phyloP scores from a whole-genome alignment of 805 yeast genomes.

The Yamadazyma sp. region DNA sequence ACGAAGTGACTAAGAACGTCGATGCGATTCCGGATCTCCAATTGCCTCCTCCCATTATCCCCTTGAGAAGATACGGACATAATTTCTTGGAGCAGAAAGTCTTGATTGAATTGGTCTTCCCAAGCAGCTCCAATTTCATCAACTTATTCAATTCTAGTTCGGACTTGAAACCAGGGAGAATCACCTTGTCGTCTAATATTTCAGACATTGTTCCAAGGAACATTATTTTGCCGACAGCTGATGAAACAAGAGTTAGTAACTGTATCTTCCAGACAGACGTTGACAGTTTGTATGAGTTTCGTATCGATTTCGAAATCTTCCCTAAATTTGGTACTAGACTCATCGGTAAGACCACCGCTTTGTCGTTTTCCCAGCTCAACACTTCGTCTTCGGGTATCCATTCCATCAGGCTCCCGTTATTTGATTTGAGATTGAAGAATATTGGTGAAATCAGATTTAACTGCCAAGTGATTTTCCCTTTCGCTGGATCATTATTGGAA shows the following conservation, averaged over 20 bases:
- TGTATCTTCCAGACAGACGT: constrained; percentile 84
- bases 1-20: constrained; percentile 33
- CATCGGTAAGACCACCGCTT: constrained; percentile 84
- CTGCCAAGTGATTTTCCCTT: constrained; percentile 87
- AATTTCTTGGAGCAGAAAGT: constrained; percentile 90
- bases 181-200: constrained; percentile 74
- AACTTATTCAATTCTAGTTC: constrained; percentile 43
- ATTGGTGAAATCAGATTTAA: constrained; percentile 79
- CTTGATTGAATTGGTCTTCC: constrained; percentile 73
- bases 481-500: constrained; percentile 77
- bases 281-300: constrained; percentile 58
- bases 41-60: constrained; percentile 94
- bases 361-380: constrained; percentile 49
- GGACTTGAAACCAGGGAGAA: constrained; percentile 67
- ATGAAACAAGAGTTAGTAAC: constrained; percentile 46
- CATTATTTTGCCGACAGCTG: constrained; percentile 73
- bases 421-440: constrained; percentile 76
- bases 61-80: constrained; percentile 92
- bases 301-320: constrained; percentile 83
- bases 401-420: constrained; percentile 62
- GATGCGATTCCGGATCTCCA: constrained; percentile 88
- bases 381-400: constrained; percentile 41
- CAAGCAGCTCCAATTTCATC: constrained; percentile 47
- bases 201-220: constrained; percentile 88
- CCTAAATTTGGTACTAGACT: constrained; percentile 94